phyloP scores from a whole-genome alignment of 1,139 yeast genomes.

The Debaryomyces robertsiae region DNA sequence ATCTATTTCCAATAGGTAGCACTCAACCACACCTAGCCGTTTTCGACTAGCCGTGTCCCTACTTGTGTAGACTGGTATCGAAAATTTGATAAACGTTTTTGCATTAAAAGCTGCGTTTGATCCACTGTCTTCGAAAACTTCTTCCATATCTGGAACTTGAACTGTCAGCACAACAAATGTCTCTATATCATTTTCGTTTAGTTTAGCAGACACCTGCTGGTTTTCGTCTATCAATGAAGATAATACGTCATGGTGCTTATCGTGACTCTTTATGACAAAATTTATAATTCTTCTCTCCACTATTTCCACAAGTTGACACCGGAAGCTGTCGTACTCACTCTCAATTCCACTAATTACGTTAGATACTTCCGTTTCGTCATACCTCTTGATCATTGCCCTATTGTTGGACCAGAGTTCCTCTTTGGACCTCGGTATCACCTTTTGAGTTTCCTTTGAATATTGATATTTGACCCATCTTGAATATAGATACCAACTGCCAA shows the following conservation, averaged over 20 bases:
- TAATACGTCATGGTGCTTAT: conserved; percentile 7
- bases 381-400: conserved; percentile 28
- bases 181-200: conserved; percentile 30
- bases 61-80: conserved; percentile 33
- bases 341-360: conserved; percentile 41
- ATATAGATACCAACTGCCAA: conserved; percentile 30
- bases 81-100: conserved; percentile 33
- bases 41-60: conserved; percentile 21
- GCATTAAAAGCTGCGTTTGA: not conserved
- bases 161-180: conserved; percentile 28
- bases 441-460: conserved; percentile 20
- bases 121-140: conserved; percentile 10
- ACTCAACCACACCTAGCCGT: conserved; percentile 38
- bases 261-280: conserved; percentile 18
- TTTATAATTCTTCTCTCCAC: conserved; percentile 30
- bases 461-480: conserved; percentile 19
- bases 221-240: conserved; percentile 29
- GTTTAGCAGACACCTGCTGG: conserved; percentile 30
- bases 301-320: conserved; percentile 29
- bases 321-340: conserved; percentile 40
- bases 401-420: conserved; percentile 14
- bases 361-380: conserved; percentile 36
- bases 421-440: conserved; percentile 14
- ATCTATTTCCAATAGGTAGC: conserved; percentile 31
- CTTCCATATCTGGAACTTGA: conserved; percentile 11